Evolutionary conservation across 1,284 basidiomycete genomes (phyloP).

Genomic region (Inonotus obliquus): DNA sequence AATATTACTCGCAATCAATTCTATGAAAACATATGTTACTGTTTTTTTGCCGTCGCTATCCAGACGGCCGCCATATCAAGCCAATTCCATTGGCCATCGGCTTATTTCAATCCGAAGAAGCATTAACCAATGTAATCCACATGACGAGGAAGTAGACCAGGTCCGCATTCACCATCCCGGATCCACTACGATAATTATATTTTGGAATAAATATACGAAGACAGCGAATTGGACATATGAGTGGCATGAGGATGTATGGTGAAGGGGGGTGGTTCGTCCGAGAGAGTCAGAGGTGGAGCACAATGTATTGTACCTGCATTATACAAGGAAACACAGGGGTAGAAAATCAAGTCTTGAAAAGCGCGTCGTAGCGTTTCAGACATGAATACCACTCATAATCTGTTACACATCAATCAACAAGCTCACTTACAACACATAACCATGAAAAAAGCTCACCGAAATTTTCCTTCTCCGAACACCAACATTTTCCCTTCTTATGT

Average conservation of each 20-base stretch:
- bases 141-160: background rate
- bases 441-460: slow-evolving; percentile 45
- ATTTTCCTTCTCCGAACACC: slow-evolving; percentile 59
- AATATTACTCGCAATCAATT: slow-evolving; percentile 42
- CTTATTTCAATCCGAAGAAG: background rate
- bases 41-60: background rate
- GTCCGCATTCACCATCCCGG: background rate
- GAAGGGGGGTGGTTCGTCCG: background rate
- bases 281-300: background rate
- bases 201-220: slow-evolving; percentile 5
- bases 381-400: slow-evolving; percentile 82
- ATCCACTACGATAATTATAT: background rate
- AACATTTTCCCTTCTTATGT: slow-evolving; percentile 60
- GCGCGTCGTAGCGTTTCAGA: slow-evolving; percentile 59
- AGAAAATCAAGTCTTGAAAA: slow-evolving; percentile 37
- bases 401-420: slow-evolving; percentile 25
- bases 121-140: background rate
- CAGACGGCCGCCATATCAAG: background rate
- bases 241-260: too few relatives aligned
- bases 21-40: slow-evolving; percentile 7
- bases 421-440: background rate
- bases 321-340: background rate
- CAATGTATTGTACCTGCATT: background rate
- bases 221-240: background rate
- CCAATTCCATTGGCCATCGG: too few relatives aligned